phyloP scores from a whole-genome alignment of 2,329 filamentous ascomycete genomes.

The Orbilia oligospora region DNA sequence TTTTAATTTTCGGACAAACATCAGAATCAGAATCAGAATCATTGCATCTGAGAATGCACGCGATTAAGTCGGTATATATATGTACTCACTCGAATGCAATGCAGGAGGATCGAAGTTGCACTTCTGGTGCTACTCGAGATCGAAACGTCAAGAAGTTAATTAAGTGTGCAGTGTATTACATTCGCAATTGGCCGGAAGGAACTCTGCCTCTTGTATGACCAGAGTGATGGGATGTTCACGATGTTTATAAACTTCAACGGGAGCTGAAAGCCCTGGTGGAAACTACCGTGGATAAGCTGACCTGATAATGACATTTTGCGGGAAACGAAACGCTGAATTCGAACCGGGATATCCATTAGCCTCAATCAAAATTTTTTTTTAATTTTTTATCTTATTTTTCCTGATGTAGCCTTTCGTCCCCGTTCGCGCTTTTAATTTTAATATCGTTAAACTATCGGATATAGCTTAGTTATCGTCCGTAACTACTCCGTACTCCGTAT shows the following conservation, averaged over 20 bases:
- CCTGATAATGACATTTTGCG: constrained; percentile 14
- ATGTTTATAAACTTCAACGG: constrained; percentile 1
- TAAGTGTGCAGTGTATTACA: background rate
- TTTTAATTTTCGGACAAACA: constrained; percentile 5
- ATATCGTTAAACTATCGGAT: background rate
- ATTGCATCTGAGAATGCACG: background rate
- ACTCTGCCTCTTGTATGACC: background rate
- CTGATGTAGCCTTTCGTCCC: background rate
- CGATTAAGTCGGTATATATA: background rate
- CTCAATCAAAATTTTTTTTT: background rate
- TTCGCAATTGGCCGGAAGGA: background rate
- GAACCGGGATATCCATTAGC: background rate
- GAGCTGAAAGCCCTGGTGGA: no score
- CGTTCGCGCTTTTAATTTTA: constrained; percentile 4
- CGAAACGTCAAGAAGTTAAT: background rate
- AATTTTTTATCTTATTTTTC: background rate
- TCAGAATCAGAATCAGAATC: background rate
- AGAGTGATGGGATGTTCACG: background rate
- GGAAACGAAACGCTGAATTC: background rate
- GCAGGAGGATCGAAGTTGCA: background rate
- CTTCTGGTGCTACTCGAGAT: constrained; percentile 4
- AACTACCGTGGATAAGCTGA: constrained; percentile 27
- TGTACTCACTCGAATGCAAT: background rate
- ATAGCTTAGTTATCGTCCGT: background rate
- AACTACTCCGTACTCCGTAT: no score